These are phyloP conservation scores for Colletotrichum zoysiae DNA, from an alignment of 2,329 filamentous ascomycete species.

Conservation along the genomic window DNA sequence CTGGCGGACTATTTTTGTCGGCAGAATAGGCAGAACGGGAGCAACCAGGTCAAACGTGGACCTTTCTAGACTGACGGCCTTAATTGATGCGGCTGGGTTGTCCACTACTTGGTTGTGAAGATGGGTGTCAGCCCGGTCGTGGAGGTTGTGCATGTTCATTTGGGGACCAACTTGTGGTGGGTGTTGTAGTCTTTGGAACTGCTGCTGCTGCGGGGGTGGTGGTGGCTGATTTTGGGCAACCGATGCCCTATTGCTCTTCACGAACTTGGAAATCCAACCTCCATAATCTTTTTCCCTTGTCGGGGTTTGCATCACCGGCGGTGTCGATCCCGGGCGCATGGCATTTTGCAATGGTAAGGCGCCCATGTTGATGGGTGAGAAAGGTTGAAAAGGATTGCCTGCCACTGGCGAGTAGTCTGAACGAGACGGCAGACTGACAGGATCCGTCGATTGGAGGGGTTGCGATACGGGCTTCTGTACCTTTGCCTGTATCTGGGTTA, in stretches of 20 bases:
- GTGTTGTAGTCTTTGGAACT: neutral
- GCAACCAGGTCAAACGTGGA: neutral
- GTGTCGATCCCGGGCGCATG: conserved; percentile 15
- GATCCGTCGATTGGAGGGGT: neutral
- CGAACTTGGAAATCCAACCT: conserved; percentile 42
- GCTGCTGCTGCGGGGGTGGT: neutral
- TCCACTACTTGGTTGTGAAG: neutral
- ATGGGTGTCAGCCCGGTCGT: neutral
- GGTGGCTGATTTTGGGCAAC: conserved; percentile 35
- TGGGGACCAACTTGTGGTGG: neutral
- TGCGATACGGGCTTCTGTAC: neutral
- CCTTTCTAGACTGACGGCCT: too few species aligned
- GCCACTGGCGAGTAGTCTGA: conserved; percentile 14
- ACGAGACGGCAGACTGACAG: neutral
- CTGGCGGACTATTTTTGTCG: neutral
- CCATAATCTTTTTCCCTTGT: conserved; percentile 38
- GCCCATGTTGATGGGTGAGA: neutral
- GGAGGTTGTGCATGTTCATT: neutral
- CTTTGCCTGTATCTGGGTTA: neutral
- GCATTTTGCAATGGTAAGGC: neutral
- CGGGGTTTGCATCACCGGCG: conserved; percentile 13
- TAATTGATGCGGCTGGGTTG: neutral
- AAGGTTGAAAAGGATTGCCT: conserved; percentile 9
- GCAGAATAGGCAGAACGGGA: neutral
- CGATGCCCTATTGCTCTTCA: conserved; percentile 27